phyloP scores from a whole-genome alignment of 2,329 filamentous ascomycete genomes.

The Fusarium oligoseptatum region DNA sequence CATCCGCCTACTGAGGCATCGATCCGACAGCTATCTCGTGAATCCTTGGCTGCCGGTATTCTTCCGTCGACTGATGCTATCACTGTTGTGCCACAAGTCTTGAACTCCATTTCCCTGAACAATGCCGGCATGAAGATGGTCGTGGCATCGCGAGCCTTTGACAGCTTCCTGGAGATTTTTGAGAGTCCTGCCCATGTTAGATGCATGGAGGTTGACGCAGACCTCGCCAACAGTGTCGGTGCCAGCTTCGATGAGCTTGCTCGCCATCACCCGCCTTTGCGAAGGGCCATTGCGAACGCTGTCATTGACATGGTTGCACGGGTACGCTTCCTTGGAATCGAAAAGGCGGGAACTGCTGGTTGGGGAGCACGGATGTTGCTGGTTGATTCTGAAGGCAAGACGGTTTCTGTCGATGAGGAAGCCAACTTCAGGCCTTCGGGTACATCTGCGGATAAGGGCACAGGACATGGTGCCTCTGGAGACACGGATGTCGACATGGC shows the following conservation, averaged over 20 bases:
- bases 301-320: constrained; percentile 90
- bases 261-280: constrained; percentile 89
- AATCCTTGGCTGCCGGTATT: constrained; percentile 76
- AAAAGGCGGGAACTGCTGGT: constrained; percentile 75
- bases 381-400: constrained; percentile 68
- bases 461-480: constrained; percentile 53
- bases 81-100: constrained; percentile 84
- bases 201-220: constrained; percentile 80
- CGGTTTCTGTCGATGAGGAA: constrained; percentile 66
- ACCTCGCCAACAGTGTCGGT: constrained; percentile 80
- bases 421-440: constrained; percentile 51
- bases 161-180: constrained; percentile 95
- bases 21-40: constrained; percentile 60
- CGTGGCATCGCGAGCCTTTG: constrained; percentile 82
- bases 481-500: constrained; percentile 75
- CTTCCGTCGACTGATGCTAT: constrained; percentile 92
- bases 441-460: constrained; percentile 53
- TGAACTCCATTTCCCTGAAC: constrained; percentile 95
- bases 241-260: constrained; percentile 93
- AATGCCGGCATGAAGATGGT: constrained; percentile 89
- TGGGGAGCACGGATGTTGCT: constrained; percentile 85
- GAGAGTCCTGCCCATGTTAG: constrained; percentile 91
- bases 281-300: constrained; percentile 84
- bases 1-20: constrained; percentile 67
- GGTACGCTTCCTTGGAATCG: constrained; percentile 79